Base-by-base conservation (phyloP, 345 rosid species). In the Citrus cavaleriei region DNA sequence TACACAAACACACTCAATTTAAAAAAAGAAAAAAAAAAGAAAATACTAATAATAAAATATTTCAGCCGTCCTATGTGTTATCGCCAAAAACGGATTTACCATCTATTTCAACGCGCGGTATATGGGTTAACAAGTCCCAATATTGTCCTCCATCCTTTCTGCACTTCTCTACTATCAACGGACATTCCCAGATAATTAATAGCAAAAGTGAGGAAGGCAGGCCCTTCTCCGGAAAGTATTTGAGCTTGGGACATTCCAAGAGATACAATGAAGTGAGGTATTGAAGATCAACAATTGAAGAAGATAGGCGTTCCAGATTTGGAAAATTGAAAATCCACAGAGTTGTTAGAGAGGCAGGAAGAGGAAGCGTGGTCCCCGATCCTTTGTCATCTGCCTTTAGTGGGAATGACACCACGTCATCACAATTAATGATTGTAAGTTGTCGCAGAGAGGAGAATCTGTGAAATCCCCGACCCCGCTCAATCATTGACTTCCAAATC, bases 181-280 rank as follows among this genome's bases (percentile, higher is more conserved):
- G 35, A 62, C 67, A 62, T 0, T 0, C 0, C 0, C 0, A 0
- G 34, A 28, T 5, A 0, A 0, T 0, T 25, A 62, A 13, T 27
- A 1, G 1, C 37, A 28, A 63, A 28, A 62, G 67, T 28, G 67
- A 63, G 67, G 19, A 3, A 42, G 73, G 64, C 46, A 40, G 32
- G 32, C 32, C 32, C 32, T 30, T 3, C 32, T 30, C 32, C 32
- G 32, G 0, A 30, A 30, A 30, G 32, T 30, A 30, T 30, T 30
- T 30, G 32, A 30, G 32, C 32, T 30, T 3, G 32, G 4, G 32
- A 30, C 32, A 30, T 2, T 3, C 0, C 0, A 0, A 0, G 32
- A 30, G 4, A 0, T 0, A 0, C 32, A 30, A 37, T 1, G 0
- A 0, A 4, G 59, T 51, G 12, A 79, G 83, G 72, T 79, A 76